Evolutionary conservation across 2,329 filamentous ascomycete genomes (phyloP), one percentile per base, ranked within the genome.

Genomic region (Fusarium xylarioides): DNA sequence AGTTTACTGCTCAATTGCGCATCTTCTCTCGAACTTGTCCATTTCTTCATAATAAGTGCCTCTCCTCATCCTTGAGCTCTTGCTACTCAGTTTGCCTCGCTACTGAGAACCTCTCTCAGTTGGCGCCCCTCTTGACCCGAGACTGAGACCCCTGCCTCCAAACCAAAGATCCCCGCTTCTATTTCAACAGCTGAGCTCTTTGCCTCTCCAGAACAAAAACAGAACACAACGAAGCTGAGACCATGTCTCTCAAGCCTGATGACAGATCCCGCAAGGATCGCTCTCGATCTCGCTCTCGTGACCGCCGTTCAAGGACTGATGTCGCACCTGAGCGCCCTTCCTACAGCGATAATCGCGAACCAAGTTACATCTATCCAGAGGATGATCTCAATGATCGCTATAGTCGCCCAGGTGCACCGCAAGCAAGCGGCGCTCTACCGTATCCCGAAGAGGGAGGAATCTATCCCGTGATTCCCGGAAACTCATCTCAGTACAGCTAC

Each of bases 231-330:
- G 37, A 50, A 52, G 23, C 34, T 28, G 49, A 61, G 58, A 75
- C 66, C 76, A 90, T 89, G 87, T 89, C 88, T 74, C 82, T 89
- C 49, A 82, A 83, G 62, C 84, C 87, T 59, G 85, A 86, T 66
- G 84, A 85, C 63, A 78, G 79, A 65, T 79, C 81, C 54, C 83
- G 83, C 50, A 84, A 85, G 60, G 84, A 81, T 54, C 86, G 86
- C 59, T 86, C 86, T 57, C 83, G 84, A 58, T 89, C 87, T 81
- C 52, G 82, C 79, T 77, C 85, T 81, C 79, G 81, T 68, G 80
- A 81, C 63, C 77, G 78, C 35, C 81, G 81, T 50, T 70, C 78
- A n/a, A 78, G 70, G 53, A 79, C 80, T 40, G 78, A 81, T 18
- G 66, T 74, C 11, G 78, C 79, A 62, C 78, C 78, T 57, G 79